Base-by-base conservation (phyloP, 2,329 filamentous ascomycete genomes). In the Huntiella decipiens region DNA sequence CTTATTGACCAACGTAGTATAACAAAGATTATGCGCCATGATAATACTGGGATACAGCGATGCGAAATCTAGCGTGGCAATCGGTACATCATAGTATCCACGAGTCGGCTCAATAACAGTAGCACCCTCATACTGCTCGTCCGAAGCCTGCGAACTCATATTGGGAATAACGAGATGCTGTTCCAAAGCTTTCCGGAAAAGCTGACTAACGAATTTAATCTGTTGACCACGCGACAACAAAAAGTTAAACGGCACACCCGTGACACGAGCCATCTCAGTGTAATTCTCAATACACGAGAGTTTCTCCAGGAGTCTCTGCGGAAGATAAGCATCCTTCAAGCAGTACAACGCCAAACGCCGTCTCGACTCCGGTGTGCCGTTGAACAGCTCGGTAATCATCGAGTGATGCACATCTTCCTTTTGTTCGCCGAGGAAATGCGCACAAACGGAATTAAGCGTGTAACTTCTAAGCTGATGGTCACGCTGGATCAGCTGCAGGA, bases 231-330 rank as follows among this genome's bases (percentile, higher is more conserved):
- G 78, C 17, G 91, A 77, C 2, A 98, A 71, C 38, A 98, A 71
- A 57, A 81, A 93, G 58, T 94, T 96, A 68, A 98, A 98, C 0
- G 91, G 91, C 4, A 98, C 88, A 55, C 91, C 91, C 19, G 92
- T 98, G 63, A 98, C 91, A 74, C 91, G 91, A 48, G 91, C 88
- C 91, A 98, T 98, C 64, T 98, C 91, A 0, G 91, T 96, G 57
- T 96, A 96, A 60, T 98, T 98, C 63, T 94, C 82, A n/a, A 98
- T 68, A 62, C 91, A 96, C 58, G 93, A 96, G 19, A 98, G 69
- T 61, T 98, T 98, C 58, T 98, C 91, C 78, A 98, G 87, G 44
- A 98, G 63, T 50, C 92, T 69, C 57, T 96, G 87, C 1, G 91
- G 91, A 3, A 98, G 69, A 56, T 94, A 98, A 0, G 91, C 91